Evolutionary conservation across 495 filamentous ascomycete species (phyloP).

Genomic region (Darksidea phi): DNA sequence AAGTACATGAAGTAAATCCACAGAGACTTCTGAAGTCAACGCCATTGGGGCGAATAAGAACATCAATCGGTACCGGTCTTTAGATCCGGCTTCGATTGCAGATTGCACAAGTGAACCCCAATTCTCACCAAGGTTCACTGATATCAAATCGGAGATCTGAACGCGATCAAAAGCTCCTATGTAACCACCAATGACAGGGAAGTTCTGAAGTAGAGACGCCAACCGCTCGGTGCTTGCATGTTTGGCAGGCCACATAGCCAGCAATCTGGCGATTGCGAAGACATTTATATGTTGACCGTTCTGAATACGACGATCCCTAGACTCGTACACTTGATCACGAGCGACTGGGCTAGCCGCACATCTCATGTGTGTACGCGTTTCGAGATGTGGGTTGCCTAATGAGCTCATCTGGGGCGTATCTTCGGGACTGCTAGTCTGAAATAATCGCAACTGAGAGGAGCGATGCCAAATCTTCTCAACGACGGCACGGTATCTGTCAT

Average conservation of each 20-base stretch:
- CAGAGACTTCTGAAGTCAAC: slow-evolving; percentile 42
- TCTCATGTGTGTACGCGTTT: background rate
- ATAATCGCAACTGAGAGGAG: slow-evolving; percentile 42
- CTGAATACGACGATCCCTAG: slow-evolving; percentile 14
- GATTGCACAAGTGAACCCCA: slow-evolving; percentile 50
- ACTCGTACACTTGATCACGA: slow-evolving; percentile 24
- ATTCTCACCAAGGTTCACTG: slow-evolving; percentile 39
- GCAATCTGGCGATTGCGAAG: slow-evolving; percentile 39
- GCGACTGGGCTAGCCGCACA: background rate
- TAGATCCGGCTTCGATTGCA: slow-evolving; percentile 21
- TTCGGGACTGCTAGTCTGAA: slow-evolving; percentile 22
- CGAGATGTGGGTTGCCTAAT: slow-evolving; percentile 5
- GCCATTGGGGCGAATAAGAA: slow-evolving; percentile 48
- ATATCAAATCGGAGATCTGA: slow-evolving; percentile 41
- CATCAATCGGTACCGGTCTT: slow-evolving; percentile 45
- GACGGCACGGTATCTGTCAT: slow-evolving; percentile 49
- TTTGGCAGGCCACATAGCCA: slow-evolving; percentile 37
- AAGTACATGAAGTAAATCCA: slow-evolving; percentile 43
- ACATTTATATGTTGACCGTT: slow-evolving; percentile 31
- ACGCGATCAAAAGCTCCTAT: slow-evolving; percentile 34
- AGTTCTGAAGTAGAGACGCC: slow-evolving; percentile 39
- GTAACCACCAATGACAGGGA: slow-evolving; percentile 48
- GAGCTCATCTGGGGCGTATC: background rate
- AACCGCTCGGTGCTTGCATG: slow-evolving; percentile 39
- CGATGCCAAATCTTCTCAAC: slow-evolving; percentile 48